Base-by-base conservation (phyloP, 73 alveolate genomes). In the Blepharisma japonicum region DNA sequence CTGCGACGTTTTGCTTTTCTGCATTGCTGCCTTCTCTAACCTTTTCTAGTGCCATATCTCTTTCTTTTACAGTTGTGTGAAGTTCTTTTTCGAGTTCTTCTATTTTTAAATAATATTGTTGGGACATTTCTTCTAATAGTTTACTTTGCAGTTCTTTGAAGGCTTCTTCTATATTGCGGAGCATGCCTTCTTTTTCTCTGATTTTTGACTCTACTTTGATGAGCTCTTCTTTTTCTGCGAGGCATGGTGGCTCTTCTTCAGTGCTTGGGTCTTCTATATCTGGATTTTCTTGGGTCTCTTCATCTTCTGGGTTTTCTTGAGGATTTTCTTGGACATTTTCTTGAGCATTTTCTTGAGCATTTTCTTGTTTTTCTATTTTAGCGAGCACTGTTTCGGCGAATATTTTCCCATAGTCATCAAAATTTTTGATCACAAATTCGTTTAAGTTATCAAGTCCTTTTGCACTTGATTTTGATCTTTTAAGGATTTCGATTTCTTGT, bases 41-140 rank as follows among this genome's bases (percentile, higher is more conserved):
- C 76, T 80, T 79, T 50, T 80, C 85, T 42, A 90, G 81, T 27
- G 84, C 83, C 27, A 83, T 87, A 0, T 50, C 81, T 74, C 87
- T 82, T 67, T 90, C 86, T 23, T 71, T 27, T 68, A 87, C 97
- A 27, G 85, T 68, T 38, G 47, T 50, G 55, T 71, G 77, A 71
- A 86, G 83, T 71, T 90, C 94, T 14, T 71, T 45, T 77, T 87
- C 79, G 55, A 90, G 68, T 11, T 68, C 66, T 21, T 55, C 53
- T 49, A 90, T 80, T 80, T 90, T 90, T 21, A 47, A 49, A 38
- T 45, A 72, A 14, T 79, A 79, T 21, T 56, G 55, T n/a, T 68
- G 53, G 42, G 46, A 39, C 86, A 79, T 79, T 18, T 68, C 81
- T 49, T 79, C 86, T 18, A 79, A 20, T 6, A 79, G 49, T 32